These are phyloP conservation scores for Penicillium macrosclerotiorum DNA, from an alignment of 495 filamentous ascomycete species.

Conservation along the genomic window DNA sequence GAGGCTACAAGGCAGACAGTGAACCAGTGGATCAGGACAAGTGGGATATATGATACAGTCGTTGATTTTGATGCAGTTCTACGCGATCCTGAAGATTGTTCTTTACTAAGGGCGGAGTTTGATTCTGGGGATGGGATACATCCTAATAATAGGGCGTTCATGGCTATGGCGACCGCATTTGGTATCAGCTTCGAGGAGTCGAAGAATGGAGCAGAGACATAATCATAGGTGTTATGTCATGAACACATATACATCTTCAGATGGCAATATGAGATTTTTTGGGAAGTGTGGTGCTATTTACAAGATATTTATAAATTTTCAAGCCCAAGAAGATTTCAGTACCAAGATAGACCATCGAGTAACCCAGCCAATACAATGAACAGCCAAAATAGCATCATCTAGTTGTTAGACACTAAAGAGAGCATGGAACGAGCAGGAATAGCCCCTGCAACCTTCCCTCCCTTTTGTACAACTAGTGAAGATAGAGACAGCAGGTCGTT, in stretches of 20 bases:
- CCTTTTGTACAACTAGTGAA: background rate
- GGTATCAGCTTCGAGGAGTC: slow-evolving; percentile 52
- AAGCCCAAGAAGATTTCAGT: background rate
- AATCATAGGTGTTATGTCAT: background rate
- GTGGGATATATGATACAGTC: slow-evolving; percentile 57
- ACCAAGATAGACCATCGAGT: background rate
- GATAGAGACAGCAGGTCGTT: slow-evolving; percentile 11
- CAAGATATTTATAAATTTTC: background rate
- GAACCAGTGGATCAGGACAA: slow-evolving; percentile 61
- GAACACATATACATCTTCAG: background rate
- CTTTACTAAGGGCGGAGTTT: slow-evolving; percentile 46
- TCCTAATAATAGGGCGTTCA: slow-evolving; percentile 63
- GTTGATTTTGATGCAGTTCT: slow-evolving; percentile 64
- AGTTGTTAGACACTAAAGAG: slow-evolving; percentile 11
- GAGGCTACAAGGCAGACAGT: slow-evolving; percentile 57
- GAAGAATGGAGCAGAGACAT: background rate
- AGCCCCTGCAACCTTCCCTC: slow-evolving; percentile 3
- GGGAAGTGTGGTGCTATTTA: background rate
- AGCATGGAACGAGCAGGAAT: slow-evolving; percentile 16
- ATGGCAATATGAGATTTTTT: background rate
- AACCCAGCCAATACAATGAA: background rate
- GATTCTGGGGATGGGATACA: slow-evolving; percentile 72
- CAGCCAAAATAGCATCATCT: background rate
- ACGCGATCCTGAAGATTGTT: slow-evolving; percentile 46
- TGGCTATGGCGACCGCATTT: slow-evolving; percentile 60